Base-by-base conservation (phyloP, 1,284 basidiomycete genomes). In the Ceratobasidium sp. region DNA sequence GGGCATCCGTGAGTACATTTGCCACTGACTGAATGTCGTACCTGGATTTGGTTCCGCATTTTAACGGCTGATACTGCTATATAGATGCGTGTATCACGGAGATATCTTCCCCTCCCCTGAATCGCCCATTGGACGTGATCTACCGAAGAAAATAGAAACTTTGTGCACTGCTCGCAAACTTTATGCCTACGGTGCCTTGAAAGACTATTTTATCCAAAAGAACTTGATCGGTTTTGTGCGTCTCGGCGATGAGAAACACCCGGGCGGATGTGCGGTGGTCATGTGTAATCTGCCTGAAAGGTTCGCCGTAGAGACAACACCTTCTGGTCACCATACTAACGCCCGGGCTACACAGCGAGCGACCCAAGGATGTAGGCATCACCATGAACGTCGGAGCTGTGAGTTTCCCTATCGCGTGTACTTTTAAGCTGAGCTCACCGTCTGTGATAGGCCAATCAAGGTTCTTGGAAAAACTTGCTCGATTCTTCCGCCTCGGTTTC, bases 1-100 rank as follows among this genome's bases (percentile, higher is more conserved):
- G 96, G 96, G n/a, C 90, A 96, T 81, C 96, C 96, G 86, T 96
- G 79, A 81, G 92, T 82, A 2, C 39, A 13, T 14, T 56, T n/a
- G 34, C 14, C 31, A 48, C 49, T 41, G 14, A 53, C 62, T 62
- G 13, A 68, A 58, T 54, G 27, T 29, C 31, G 53, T 31, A 11
- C 53, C 53, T 54, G n/a, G 29, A 2, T 54, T 11, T 43, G 43
- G 2, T 59, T 59, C 75, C n/a, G 58, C 61, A 34, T 34, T 34
- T 34, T 34, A 6, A 6, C 31, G 31, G 31, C 6, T 34, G 31
- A 34, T 34, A 34, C 31, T 34, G 6, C 31, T 29, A 24, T 46
- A 56, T 62, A 95, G 93, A 51, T 95, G 95, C 79, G 89, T 98
- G 39, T 98, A 98, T 83, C 95, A 95, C 77, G 95, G 95, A 8